Evolutionary conservation across 176 grass and related monocot genomes (phyloP), one percentile per base, ranked within the genome.

Genomic region (Musa acuminata): DNA sequence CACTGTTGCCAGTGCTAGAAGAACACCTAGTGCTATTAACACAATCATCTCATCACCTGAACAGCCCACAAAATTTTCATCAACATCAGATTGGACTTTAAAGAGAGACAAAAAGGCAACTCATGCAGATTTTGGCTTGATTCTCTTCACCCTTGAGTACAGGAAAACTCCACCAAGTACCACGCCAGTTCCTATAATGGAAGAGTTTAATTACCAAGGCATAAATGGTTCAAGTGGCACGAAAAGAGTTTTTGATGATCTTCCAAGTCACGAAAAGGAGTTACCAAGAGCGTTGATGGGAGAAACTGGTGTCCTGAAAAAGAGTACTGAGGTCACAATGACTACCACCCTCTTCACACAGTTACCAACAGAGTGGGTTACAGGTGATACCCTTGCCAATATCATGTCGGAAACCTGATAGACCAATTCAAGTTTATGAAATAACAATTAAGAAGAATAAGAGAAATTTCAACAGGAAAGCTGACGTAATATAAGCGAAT

Each of bases 131-230:
- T 99, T 99, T 55, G 91, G 80, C 86, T 98, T 98, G 65, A 99
- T 85, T 71, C 74, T 87, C 71, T 95, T 99, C 86, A 99, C 72
- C 60, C 90, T 92, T 2, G 91, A 95, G 75, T 99, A 99, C 3
- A 99, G 79, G 86, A 99, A 95, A 89, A 99, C 88, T 75, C 96
- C 96, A 0, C 85, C 90, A 27, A 99, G 96, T 78, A 88, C 96
- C 1, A 99, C 26, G 1, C 82, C 96, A 2, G 96, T 95, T 69
- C 91, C 96, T 99, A 71, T 57, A 84, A 53, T 50, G 72, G 65
- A 9, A 10, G 60, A 64, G 55, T 57, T 52, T 49, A 53, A 24
- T 55, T 27, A 9, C 11, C 8, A 27, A 3, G n/a, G 20, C 16
- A 17, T 2, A 52, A 16, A 10, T 2, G 21, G 16, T 13, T 12